Base-by-base conservation (phyloP, 129 eudicot species). In the Artemisia argyi region DNA sequence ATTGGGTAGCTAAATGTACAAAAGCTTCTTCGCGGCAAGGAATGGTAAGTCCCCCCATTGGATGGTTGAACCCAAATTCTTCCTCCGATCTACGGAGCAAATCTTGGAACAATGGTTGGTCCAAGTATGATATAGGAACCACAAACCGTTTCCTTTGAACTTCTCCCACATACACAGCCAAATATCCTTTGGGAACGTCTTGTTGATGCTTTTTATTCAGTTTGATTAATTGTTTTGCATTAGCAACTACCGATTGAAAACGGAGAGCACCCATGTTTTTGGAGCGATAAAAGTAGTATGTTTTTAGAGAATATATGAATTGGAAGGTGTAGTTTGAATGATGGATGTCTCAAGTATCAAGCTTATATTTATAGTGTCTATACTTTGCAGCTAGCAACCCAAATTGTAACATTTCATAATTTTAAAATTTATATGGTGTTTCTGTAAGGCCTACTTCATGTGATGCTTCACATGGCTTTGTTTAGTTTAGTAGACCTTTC, bases 121-220 rank as follows among this genome's bases (percentile, higher is more conserved):
- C 72, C 39, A 85, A 68, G 73, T 70, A 82, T 7, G 81, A 56
- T 44, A 82, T 15, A 50, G 85, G 90, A 67, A 85, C 80, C 32
- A 76, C 68, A 18, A 77, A 75, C 51, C 76, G 71, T 62, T 77
- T 85, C 72, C 61, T 84, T 49, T 79, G 57, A 10, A 26, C 6
- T 17, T 87, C 83, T 71, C 93, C 87, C 0, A 87, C 88, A 17
- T 87, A 87, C 39, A 87, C 87, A 15, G 80, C 80, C 50, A 84
- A 48, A 66, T 87, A 77, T 12, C 87, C 89, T 70, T 80, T 86
- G n/a, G 85, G 87, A 15, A 83, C 87, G 39, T 76, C 72, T 67
- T 8, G 39, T 4, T 79, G 73, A 52, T 66, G 42, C 1, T 68
- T 65, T 66, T 65, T 66, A 32, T 69, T 53, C 17, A 71, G 59